Evolutionary conservation across 2,329 filamentous ascomycete genomes (phyloP).

Genomic region (Scedosporium boydii): DNA sequence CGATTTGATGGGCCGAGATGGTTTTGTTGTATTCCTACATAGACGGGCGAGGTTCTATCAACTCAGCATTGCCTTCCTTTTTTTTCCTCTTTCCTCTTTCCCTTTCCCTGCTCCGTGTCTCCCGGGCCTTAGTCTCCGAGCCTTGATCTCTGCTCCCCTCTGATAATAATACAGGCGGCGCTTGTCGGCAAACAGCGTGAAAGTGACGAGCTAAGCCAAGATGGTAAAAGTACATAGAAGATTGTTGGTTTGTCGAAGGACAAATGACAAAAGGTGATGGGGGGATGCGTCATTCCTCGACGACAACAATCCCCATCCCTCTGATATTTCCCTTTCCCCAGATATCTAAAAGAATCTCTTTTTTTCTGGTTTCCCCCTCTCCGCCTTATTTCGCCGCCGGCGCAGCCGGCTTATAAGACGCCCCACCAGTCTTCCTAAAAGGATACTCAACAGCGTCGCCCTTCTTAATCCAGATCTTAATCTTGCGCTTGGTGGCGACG

Average conservation of each 20-base stretch:
- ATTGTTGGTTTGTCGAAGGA: too few species aligned
- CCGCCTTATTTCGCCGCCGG: background rate
- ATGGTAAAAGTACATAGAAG: too few species aligned
- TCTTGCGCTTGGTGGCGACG: slow-evolving; percentile 74
- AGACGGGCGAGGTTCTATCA: background rate
- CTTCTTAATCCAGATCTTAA: slow-evolving; percentile 79
- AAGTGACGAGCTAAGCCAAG: too few species aligned
- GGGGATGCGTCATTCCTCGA: too few species aligned
- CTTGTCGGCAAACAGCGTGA: too few species aligned
- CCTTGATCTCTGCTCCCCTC: too few species aligned
- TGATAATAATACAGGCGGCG: too few species aligned
- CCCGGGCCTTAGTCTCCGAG: too few species aligned
- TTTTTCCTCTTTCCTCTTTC: background rate
- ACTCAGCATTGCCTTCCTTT: background rate
- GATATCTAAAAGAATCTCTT: too few species aligned
- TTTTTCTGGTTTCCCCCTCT: background rate
- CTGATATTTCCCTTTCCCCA: too few species aligned
- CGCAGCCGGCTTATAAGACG: background rate
- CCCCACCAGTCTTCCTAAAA: slow-evolving; percentile 28
- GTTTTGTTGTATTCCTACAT: slow-evolving; percentile 7
- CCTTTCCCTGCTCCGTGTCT: background rate
- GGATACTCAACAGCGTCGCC: slow-evolving; percentile 57
- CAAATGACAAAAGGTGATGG: too few species aligned
- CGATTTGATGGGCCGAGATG: slow-evolving; percentile 5
- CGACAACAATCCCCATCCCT: too few species aligned